A percentile compares a stretch with the other conserved stretches of the same genome.
Conservation (phyloP, 139 green algal species). For the Micractinium conductrix region DNA sequence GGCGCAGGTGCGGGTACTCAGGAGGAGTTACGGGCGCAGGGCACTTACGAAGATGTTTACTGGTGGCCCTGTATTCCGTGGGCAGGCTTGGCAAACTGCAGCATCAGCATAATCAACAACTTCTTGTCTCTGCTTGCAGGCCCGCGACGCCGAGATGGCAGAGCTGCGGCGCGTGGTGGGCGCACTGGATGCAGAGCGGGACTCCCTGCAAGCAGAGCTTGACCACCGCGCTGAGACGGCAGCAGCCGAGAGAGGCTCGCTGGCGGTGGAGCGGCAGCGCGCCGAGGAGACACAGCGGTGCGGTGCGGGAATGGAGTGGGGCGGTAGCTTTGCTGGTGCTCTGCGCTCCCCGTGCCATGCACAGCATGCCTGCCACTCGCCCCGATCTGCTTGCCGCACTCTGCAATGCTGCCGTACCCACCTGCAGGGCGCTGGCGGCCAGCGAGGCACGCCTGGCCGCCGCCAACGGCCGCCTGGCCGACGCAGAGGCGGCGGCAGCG, state of each 20-base stretch:
- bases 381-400: too few relatives aligned
- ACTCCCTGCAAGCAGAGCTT: constrained; percentile 25
- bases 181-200: constrained; percentile 30
- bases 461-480: neutral
- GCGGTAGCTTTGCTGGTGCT: too few relatives aligned
- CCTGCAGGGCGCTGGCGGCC: neutral
- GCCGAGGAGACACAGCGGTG: neutral
- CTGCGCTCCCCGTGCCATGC: too few relatives aligned
- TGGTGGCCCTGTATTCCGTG: too few relatives aligned
- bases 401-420: too few relatives aligned
- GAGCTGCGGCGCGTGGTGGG: constrained; percentile 29
- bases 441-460: constrained; percentile 17
- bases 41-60: too few relatives aligned
- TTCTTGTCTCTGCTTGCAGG: neutral
- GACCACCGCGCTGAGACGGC: constrained; percentile 9
- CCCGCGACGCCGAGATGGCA: neutral
- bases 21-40: too few relatives aligned
- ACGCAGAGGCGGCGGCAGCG: neutral
- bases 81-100: too few relatives aligned
- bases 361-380: too few relatives aligned
- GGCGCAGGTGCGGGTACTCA: constrained; percentile 1
- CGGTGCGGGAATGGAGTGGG: too few relatives aligned
- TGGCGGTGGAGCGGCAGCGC: neutral
- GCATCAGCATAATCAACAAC: too few relatives aligned
- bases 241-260: neutral